Evolutionary conservation across 2,329 filamentous ascomycete species (phyloP).

Genomic region (Phyllosticta capitalensis): DNA sequence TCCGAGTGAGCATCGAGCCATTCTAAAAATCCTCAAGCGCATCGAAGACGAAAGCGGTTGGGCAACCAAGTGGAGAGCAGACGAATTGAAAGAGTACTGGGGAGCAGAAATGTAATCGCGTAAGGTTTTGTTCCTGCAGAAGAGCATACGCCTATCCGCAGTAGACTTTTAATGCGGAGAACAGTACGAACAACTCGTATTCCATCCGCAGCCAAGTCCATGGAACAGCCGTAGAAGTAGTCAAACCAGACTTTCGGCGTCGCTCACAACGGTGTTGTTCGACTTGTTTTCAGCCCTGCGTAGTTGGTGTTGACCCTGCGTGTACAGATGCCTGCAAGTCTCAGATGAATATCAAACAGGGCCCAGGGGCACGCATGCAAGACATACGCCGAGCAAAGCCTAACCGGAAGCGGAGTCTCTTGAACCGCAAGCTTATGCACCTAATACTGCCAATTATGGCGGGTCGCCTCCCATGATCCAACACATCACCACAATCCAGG

Average conservation of each 20-base stretch:
- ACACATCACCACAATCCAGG: neutral
- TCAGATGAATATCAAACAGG: neutral
- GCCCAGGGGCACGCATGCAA: neutral
- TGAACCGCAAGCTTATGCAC: neutral
- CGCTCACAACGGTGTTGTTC: neutral
- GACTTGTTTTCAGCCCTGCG: neutral
- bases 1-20: conserved; percentile 33
- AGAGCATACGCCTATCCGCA: neutral
- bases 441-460: neutral
- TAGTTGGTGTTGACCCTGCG: neutral
- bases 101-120: conserved; percentile 21
- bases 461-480: neutral
- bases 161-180: neutral
- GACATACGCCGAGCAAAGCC: neutral
- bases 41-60: conserved; percentile 47
- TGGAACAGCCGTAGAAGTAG: neutral
- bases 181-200: neutral
- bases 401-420: neutral
- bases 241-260: neutral
- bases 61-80: conserved; percentile 44
- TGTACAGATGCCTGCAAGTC: neutral
- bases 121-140: neutral
- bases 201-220: neutral
- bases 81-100: conserved; percentile 45
- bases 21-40: conserved; percentile 38